Evolutionary conservation across 495 filamentous ascomycete species (phyloP).

Genomic region (Astrothelium macrocarpum): DNA sequence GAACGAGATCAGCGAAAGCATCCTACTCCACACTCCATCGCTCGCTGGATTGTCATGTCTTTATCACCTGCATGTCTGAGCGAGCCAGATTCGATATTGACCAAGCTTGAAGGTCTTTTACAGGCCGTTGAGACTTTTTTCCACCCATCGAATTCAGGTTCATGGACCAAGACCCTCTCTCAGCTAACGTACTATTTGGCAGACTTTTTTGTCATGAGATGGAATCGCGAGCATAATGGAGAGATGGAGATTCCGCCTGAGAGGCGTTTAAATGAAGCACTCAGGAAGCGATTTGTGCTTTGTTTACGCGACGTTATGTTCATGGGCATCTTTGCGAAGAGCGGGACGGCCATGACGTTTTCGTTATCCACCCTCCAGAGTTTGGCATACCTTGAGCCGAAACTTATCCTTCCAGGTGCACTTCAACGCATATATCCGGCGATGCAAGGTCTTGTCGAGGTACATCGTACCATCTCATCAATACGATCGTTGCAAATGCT

Average conservation of each 20-base stretch:
- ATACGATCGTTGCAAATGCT: slow-evolving; percentile 83
- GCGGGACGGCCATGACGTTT: slow-evolving; percentile 79
- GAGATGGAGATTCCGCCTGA: slow-evolving; percentile 79
- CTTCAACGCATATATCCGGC: slow-evolving; percentile 95
- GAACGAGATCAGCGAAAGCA: slow-evolving; percentile 90
- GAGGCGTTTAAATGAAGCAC: slow-evolving; percentile 61
- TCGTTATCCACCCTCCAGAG: slow-evolving; percentile 82
- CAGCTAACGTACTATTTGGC: slow-evolving; percentile 88
- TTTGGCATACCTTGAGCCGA: slow-evolving; percentile 81
- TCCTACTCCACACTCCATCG: slow-evolving; percentile 81
- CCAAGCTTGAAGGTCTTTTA: slow-evolving; percentile 83
- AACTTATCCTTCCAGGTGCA: slow-evolving; percentile 85
- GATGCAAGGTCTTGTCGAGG: slow-evolving; percentile 91
- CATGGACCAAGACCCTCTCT: slow-evolving; percentile 81
- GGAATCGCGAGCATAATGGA: slow-evolving; percentile 87
- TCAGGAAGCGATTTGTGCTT: slow-evolving; percentile 85
- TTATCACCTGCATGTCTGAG: slow-evolving; percentile 78
- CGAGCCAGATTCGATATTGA: slow-evolving; percentile 59
- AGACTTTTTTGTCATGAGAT: slow-evolving; percentile 95
- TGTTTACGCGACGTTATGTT: slow-evolving; percentile 88
- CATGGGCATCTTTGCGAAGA: slow-evolving; percentile 97
- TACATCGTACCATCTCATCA: slow-evolving; percentile 91
- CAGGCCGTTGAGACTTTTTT: slow-evolving; percentile 98
- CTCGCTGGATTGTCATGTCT: slow-evolving; percentile 92
- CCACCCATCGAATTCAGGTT: slow-evolving; percentile 91